Base-by-base conservation (phyloP, 352 stramenopile species). In the Blastocystis sp. region DNA sequence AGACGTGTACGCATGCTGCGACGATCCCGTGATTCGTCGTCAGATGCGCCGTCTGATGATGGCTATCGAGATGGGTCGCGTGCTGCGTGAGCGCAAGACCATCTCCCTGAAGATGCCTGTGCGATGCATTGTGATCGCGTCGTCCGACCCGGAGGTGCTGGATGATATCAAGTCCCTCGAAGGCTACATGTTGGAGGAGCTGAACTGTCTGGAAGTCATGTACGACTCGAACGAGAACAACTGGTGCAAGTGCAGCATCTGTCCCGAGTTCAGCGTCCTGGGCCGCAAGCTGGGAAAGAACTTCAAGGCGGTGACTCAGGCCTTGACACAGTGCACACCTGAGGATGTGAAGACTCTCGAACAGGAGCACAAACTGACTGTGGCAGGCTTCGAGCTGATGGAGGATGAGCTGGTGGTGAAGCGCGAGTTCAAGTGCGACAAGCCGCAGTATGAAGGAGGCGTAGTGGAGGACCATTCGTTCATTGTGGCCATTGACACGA, bases 21-120 rank as follows among this genome's bases (percentile, higher is more conserved):
- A 88, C 53, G 76, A 88, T 26, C 76, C 76, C 30, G 64, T 88
- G 59, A 88, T 88, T 62, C 76, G 76, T 20, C 59, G 76, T 18
- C 76, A 88, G 64, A 76, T 88, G 64, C 20, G 39, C 34, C 59
- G 76, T 39, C 76, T 99, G 45, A 97, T 99, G n/a, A 91, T 92
- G 76, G 95, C 98, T 91, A 95, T 99, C 8, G 96, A 98, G 90
- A 96, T 98, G 91, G 96, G 95, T 65, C 95, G 97, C 63, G 95
- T 98, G 39, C 96, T 96, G 56, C 94, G 97, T 79, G 97, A 99
- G 91, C 96, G 96, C 87, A 94, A 96, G 81, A 97, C 95, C 69
- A 98, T 99, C 91, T 96, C 93, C 70, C 92, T 99, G 34, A 98
- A 98, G 92, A 98, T 96, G 73, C 97, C 97, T 0, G 93, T 99